Conservation (phyloP, 2,329 filamentous ascomycete genomes). For the Malbranchea zuffiana region DNA sequence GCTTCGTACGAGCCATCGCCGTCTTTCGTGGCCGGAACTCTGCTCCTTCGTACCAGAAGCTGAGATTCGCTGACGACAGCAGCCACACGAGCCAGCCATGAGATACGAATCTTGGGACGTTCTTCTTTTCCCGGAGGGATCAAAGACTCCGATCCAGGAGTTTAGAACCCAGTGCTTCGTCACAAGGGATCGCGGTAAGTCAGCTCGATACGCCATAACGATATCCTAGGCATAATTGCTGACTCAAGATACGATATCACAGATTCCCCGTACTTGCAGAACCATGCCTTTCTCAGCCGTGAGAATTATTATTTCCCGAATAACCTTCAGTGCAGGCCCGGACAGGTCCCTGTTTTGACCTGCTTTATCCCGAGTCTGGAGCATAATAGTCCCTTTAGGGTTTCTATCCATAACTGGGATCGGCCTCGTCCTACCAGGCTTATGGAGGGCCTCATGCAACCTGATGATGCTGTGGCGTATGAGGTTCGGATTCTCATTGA, state of each 20-base stretch:
- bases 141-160: slow-evolving; percentile 63
- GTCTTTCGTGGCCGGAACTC: no score
- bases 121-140: slow-evolving; percentile 61
- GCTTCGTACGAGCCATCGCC: no score
- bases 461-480: slow-evolving; percentile 48
- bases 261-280: slow-evolving; percentile 46
- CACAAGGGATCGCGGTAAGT: slow-evolving; percentile 40
- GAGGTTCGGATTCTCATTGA: slow-evolving; percentile 60
- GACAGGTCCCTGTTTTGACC: slow-evolving; percentile 53
- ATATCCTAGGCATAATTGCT: background rate
- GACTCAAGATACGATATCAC: no score
- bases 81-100: no score
- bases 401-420: slow-evolving; percentile 67
- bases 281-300: slow-evolving; percentile 30
- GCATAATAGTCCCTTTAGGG: slow-evolving; percentile 50
- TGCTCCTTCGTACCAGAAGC: no score
- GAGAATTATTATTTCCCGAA: slow-evolving; percentile 16
- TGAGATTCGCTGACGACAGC: no score
- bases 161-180: slow-evolving; percentile 70
- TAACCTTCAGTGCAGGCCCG: slow-evolving; percentile 19
- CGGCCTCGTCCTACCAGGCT: slow-evolving; percentile 49
- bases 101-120: slow-evolving; percentile 81
- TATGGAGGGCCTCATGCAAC: slow-evolving; percentile 46
- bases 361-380: slow-evolving; percentile 59
- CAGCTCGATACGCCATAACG: slow-evolving; percentile 4